Conservation (phyloP, 1,284 basidiomycete species). For the Rhodotorula sp. region DNA sequence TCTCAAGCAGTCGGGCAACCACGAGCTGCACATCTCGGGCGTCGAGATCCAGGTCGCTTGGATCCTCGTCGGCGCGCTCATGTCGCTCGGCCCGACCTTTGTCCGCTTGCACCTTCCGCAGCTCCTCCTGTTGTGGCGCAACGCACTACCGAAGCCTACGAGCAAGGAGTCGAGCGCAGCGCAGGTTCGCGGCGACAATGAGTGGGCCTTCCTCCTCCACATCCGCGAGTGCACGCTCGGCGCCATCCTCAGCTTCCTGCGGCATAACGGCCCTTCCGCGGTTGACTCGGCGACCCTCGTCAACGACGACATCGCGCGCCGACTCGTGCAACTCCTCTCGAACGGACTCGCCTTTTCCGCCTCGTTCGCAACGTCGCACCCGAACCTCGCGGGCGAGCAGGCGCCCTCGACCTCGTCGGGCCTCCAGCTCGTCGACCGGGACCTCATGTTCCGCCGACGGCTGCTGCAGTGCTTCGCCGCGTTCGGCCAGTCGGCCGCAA, state of each 20-base stretch:
- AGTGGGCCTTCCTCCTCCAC: slow-evolving; percentile 90
- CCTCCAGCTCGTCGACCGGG: slow-evolving; percentile 72
- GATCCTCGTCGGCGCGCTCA: slow-evolving; percentile 85
- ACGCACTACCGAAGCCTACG: slow-evolving; percentile 91
- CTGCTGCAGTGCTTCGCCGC: slow-evolving; percentile 86
- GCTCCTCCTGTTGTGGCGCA: slow-evolving; percentile 91
- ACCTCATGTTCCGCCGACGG: slow-evolving; percentile 77
- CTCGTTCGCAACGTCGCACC: slow-evolving; percentile 55
- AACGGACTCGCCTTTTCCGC: slow-evolving; percentile 90
- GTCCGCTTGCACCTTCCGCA: slow-evolving; percentile 89
- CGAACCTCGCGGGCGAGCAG: slow-evolving; percentile 27
- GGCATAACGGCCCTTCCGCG: slow-evolving; percentile 61
- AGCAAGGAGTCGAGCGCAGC: slow-evolving; percentile 71
- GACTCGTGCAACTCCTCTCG: slow-evolving; percentile 77
- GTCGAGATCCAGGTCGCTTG: slow-evolving; percentile 93
- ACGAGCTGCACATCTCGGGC: slow-evolving; percentile 76
- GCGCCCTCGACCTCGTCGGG: slow-evolving; percentile 51
- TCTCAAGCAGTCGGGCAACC: slow-evolving; percentile 86
- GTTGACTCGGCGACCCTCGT: slow-evolving; percentile 61
- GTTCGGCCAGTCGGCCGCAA: slow-evolving; percentile 74
- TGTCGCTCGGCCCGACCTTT: slow-evolving; percentile 91
- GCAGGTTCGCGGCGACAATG: slow-evolving; percentile 66
- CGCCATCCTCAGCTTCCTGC: slow-evolving; percentile 83
- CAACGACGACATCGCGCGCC: slow-evolving; percentile 84
- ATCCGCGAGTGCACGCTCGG: slow-evolving; percentile 88